Percentiles rank a stretch among this genome's conserved stretches.
Conservation (phyloP, 2,329 filamentous ascomycete genomes). For the Pyricularia pennisetigena region DNA sequence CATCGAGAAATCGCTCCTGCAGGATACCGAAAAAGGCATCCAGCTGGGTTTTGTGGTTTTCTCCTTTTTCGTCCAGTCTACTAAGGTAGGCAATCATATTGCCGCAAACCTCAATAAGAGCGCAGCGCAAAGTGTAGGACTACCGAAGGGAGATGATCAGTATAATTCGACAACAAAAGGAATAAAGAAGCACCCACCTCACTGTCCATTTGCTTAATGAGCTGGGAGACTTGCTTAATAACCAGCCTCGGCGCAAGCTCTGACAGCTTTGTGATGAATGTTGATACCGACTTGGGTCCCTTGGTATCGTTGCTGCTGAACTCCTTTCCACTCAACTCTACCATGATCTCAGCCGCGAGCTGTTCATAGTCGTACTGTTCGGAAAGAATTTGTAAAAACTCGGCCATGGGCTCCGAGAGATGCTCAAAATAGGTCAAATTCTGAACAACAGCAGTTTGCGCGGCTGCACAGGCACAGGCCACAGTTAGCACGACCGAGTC, state of each 20-base stretch:
- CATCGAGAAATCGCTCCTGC: slow-evolving; percentile 89
- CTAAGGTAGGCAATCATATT: slow-evolving; percentile 89
- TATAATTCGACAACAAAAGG: slow-evolving; percentile 14
- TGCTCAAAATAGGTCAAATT: slow-evolving; percentile 98
- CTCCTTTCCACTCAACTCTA: slow-evolving; percentile 93
- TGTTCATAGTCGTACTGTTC: slow-evolving; percentile 98
- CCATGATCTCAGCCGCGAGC: slow-evolving; percentile 83
- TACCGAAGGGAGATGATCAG: slow-evolving; percentile 17
- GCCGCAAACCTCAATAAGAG: slow-evolving; percentile 92
- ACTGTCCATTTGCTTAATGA: slow-evolving; percentile 91
- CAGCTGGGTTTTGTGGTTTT: slow-evolving; percentile 90
- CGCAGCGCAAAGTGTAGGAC: slow-evolving; percentile 88
- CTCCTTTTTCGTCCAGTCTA: slow-evolving; percentile 80
- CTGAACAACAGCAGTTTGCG: slow-evolving; percentile 96
- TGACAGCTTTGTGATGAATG: slow-evolving; percentile 87
- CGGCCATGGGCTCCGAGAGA: slow-evolving; percentile 97
- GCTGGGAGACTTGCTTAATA: slow-evolving; percentile 93
- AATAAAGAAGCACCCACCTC: slow-evolving; percentile 32
- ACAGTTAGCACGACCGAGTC: slow-evolving; percentile 15
- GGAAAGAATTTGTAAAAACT: slow-evolving; percentile 89
- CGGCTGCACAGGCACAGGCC: slow-evolving; percentile 42
- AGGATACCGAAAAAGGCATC: slow-evolving; percentile 96
- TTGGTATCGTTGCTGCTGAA: slow-evolving; percentile 95
- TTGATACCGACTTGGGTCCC: slow-evolving; percentile 91
- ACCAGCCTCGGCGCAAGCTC: slow-evolving; percentile 85